Evolutionary conservation across 352 stramenopile genomes (phyloP).

Genomic region (Globisporangium rhizosaccharum): DNA sequence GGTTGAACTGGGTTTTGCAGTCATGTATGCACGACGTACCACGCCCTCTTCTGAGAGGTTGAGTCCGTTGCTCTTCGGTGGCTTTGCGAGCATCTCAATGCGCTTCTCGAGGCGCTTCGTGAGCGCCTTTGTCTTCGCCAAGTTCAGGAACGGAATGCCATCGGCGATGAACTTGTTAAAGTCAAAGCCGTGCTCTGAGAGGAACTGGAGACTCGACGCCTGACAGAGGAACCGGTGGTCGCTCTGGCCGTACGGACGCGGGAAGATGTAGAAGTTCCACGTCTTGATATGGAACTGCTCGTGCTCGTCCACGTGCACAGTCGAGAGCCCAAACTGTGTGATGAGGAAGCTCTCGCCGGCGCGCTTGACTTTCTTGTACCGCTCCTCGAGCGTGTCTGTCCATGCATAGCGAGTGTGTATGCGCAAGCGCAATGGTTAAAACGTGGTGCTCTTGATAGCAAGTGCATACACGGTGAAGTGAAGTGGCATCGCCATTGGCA

Average conservation of each 20-base stretch:
- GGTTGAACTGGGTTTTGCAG: not conserved
- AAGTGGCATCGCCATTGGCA: no score
- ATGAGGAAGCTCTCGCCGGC: slow-evolving; percentile 77
- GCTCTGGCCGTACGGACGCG: slow-evolving; percentile 47
- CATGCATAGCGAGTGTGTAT: not conserved
- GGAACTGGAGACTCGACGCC: slow-evolving; percentile 73
- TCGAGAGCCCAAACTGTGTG: slow-evolving; percentile 78
- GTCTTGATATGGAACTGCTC: slow-evolving; percentile 61
- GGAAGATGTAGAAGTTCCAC: slow-evolving; percentile 88
- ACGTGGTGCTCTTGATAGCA: not conserved
- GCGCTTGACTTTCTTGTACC: slow-evolving; percentile 68
- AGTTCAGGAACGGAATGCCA: slow-evolving; percentile 73
- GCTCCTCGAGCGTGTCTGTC: slow-evolving; percentile 70
- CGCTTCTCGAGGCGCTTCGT: slow-evolving; percentile 48
- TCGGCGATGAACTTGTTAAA: slow-evolving; percentile 86
- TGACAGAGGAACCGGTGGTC: slow-evolving; percentile 81
- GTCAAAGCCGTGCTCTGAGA: slow-evolving; percentile 81
- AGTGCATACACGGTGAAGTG: not conserved
- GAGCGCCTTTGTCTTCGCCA: slow-evolving; percentile 41
- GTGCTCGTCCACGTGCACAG: slow-evolving; percentile 55
- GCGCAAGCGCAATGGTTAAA: not conserved
- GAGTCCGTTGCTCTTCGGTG: slow-evolving; percentile 42
- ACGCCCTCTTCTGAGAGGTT: slow-evolving; percentile 41
- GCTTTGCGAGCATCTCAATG: slow-evolving; percentile 52
- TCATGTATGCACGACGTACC: slow-evolving; percentile 2